These are phyloP conservation scores for Rhodotorula sp. DNA, from an alignment of 1,284 basidiomycete species.

Conservation along the genomic window DNA sequence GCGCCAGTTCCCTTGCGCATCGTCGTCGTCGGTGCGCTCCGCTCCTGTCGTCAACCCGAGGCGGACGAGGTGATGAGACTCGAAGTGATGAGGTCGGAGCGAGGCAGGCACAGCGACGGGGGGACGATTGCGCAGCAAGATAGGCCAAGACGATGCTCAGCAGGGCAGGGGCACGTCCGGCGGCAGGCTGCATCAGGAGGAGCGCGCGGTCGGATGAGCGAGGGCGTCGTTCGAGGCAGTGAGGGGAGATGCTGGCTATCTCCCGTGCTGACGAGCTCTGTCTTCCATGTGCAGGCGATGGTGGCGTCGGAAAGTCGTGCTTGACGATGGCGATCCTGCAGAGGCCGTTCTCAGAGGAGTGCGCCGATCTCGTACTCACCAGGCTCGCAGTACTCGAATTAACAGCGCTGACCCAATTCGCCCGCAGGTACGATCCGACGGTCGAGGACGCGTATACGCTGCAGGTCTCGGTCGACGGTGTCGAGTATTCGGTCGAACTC, in stretches of 20 bases:
- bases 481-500: conserved; percentile 30
- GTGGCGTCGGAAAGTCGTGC: conserved; percentile 34
- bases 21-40: conserved; percentile 27
- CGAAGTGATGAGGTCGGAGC: neutral
- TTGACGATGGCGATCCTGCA: conserved; percentile 28
- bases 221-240: neutral
- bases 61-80: neutral
- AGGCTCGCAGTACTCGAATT: neutral
- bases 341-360: conserved; percentile 20
- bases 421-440: conserved; percentile 29
- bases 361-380: neutral
- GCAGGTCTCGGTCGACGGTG: conserved; percentile 21
- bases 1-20: conserved; percentile 20
- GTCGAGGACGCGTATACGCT: conserved; percentile 29
- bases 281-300: conserved; percentile 26
- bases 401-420: neutral
- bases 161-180: too few species aligned
- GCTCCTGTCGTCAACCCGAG: neutral
- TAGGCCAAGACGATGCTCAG: too few species aligned
- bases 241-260: too few species aligned
- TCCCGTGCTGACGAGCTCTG: neutral
- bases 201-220: too few species aligned
- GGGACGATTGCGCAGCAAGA: too few species aligned
- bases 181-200: too few species aligned
- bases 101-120: too few species aligned